Conservation (phyloP, 805 yeast genomes). For the Teunomyces kruisii region DNA sequence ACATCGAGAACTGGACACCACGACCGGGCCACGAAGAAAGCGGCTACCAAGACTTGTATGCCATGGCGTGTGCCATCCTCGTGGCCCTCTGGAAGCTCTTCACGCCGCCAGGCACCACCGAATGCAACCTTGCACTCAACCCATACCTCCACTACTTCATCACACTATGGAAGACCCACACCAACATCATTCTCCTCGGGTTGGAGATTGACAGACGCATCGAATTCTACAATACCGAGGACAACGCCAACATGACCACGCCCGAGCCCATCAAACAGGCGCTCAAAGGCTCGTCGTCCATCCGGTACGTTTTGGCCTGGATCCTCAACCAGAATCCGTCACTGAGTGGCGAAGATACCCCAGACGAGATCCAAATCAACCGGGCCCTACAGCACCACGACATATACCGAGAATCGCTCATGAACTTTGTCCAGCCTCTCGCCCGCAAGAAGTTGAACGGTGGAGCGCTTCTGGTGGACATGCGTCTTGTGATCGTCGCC, state of each 20-base stretch:
- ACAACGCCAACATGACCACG: constrained; percentile 21
- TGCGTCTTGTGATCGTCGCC: constrained; percentile 57
- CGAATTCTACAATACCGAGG: constrained; percentile 29
- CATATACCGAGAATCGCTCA: constrained; percentile 55
- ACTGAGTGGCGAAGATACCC: constrained; percentile 13
- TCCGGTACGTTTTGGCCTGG: constrained; percentile 61
- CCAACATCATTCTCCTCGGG: constrained; percentile 58
- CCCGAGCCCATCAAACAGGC: constrained; percentile 34
- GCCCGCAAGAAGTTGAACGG: constrained; percentile 55
- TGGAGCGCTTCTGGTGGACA: constrained; percentile 60
- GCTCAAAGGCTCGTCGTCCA: constrained; percentile 61
- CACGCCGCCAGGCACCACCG: constrained; percentile 16
- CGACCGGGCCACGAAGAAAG: constrained; percentile 15
- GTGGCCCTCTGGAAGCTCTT: constrained; percentile 33
- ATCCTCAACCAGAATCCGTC: constrained; percentile 50
- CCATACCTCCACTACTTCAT: constrained; percentile 62
- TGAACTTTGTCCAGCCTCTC: constrained; percentile 64
- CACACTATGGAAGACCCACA: constrained; percentile 65
- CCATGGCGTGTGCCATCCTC: constrained; percentile 33
- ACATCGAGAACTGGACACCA: constrained; percentile 30
- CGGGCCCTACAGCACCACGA: constrained; percentile 42
- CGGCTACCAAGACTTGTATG: constrained; percentile 13
- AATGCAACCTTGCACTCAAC: constrained; percentile 47
- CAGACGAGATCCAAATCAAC: not conserved
- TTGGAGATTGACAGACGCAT: constrained; percentile 48